These are phyloP conservation scores for Zygosaccharomyces bailii DNA, from an alignment of 805 yeast species.

Conservation along the genomic window DNA sequence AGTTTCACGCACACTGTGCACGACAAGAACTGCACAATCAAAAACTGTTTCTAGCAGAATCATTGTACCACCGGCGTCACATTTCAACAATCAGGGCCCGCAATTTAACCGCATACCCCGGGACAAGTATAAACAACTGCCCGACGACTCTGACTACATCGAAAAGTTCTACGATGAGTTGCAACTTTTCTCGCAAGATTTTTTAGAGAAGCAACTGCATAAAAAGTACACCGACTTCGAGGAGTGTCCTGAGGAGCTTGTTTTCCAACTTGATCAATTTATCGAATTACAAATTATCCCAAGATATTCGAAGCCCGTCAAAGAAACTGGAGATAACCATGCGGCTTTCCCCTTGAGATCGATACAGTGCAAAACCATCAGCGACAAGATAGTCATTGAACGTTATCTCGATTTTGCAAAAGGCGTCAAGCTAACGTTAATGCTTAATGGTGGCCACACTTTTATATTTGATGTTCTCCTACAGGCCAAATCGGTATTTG, in stretches of 20 bases:
- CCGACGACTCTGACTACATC: constrained; percentile 52
- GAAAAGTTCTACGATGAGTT: constrained; percentile 48
- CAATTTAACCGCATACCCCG: constrained; percentile 14
- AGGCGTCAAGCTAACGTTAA: constrained; percentile 43
- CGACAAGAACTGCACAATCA: constrained; percentile 9
- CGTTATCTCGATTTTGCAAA: constrained; percentile 39
- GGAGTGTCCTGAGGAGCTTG: constrained; percentile 39
- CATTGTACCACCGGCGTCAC: constrained; percentile 24
- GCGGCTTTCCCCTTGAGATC: constrained; percentile 6
- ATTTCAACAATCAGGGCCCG: constrained; percentile 9
- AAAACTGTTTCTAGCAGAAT: constrained; percentile 22
- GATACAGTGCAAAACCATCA: constrained; percentile 14
- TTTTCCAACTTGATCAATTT: constrained; percentile 40
- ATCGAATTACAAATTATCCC: constrained; percentile 36
- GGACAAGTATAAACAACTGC: constrained; percentile 44
- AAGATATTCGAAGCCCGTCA: constrained; percentile 13
- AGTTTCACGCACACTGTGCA: constrained; percentile 10
- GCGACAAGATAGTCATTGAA: constrained; percentile 25
- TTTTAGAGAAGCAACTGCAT: constrained; percentile 21
- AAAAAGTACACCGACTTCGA: constrained; percentile 40
- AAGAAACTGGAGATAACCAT: neutral
- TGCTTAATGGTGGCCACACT: constrained; percentile 56
- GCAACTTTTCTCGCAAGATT: constrained; percentile 20
- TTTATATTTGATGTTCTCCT: constrained; percentile 55
- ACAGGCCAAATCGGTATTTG: constrained; percentile 48